Evolutionary conservation across 1,139 yeast genomes (phyloP).

Genomic region (Geotrichum europaeum): DNA sequence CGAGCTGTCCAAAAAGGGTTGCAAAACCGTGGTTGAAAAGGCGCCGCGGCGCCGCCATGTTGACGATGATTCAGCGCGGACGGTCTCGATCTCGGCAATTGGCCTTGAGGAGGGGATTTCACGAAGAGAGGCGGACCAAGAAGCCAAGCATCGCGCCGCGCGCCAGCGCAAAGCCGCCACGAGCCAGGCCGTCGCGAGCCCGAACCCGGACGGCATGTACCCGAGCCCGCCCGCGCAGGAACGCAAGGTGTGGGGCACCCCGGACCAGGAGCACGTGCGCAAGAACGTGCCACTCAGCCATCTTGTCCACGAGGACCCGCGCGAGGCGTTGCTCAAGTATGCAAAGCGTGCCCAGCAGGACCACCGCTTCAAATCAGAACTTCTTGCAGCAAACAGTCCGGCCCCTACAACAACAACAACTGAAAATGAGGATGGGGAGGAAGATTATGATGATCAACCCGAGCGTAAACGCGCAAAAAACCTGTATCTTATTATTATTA

Average conservation of each 20-base stretch:
- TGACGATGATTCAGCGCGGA: constrained; percentile 33
- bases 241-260: constrained; percentile 25
- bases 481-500: too few species aligned
- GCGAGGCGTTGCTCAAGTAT: constrained; percentile 36
- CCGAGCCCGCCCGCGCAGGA: background rate
- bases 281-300: constrained; percentile 23
- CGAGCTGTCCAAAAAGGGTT: constrained; percentile 34
- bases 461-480: background rate
- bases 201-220: background rate
- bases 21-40: constrained; percentile 32
- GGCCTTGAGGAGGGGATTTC: constrained; percentile 22
- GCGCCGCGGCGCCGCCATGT: constrained; percentile 35
- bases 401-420: constrained; percentile 14
- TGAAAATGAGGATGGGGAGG: constrained; percentile 14
- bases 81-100: constrained; percentile 31
- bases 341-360: constrained; percentile 32
- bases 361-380: background rate
- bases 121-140: constrained; percentile 11
- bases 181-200: background rate
- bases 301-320: constrained; percentile 33
- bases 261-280: constrained; percentile 25
- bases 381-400: constrained; percentile 21
- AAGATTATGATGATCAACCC: constrained; percentile 8
- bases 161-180: background rate
- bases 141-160: constrained; percentile 8